Evolutionary conservation across 495 filamentous ascomycete species (phyloP).

Genomic region (Niebla homalea): DNA sequence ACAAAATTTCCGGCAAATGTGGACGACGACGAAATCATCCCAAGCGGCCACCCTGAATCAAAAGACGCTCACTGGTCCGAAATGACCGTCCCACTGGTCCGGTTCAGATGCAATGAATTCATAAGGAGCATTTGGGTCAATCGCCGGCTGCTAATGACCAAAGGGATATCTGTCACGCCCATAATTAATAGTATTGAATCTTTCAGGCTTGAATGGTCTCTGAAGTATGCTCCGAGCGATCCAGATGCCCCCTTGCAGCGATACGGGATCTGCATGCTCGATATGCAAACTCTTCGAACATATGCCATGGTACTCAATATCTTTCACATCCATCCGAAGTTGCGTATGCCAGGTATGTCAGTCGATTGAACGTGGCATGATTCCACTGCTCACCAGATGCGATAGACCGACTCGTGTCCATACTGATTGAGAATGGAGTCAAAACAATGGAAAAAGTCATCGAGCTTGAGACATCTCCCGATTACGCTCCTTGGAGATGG

Average conservation of each 20-base stretch:
- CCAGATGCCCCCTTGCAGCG: constrained; percentile 32
- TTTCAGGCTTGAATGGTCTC: constrained; percentile 6
- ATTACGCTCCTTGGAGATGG: constrained; percentile 27
- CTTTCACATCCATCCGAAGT: constrained; percentile 38
- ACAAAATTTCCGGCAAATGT: constrained; percentile 54
- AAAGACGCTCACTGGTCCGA: constrained; percentile 47
- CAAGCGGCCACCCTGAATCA: constrained; percentile 26
- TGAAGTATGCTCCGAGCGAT: neutral
- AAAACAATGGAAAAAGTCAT: constrained; percentile 23
- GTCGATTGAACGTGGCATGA: neutral
- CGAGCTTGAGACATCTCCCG: constrained; percentile 20
- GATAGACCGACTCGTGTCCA: constrained; percentile 19
- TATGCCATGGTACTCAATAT: constrained; percentile 53
- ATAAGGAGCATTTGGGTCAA: constrained; percentile 52
- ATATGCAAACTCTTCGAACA: constrained; percentile 43
- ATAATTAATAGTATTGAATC: constrained; percentile 11
- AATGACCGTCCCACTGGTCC: constrained; percentile 48
- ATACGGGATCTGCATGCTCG: constrained; percentile 45
- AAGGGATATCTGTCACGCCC: constrained; percentile 5
- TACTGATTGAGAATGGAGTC: constrained; percentile 21
- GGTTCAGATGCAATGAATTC: constrained; percentile 63
- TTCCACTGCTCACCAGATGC: neutral
- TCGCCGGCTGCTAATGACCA: constrained; percentile 18
- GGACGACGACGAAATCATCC: constrained; percentile 44
- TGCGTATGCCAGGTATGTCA: constrained; percentile 27